A percentile compares a stretch with the other conserved stretches of the same genome.
phyloP scores from a whole-genome alignment of 305 asterid genomes.

The Stenogyne calaminthoides region DNA sequence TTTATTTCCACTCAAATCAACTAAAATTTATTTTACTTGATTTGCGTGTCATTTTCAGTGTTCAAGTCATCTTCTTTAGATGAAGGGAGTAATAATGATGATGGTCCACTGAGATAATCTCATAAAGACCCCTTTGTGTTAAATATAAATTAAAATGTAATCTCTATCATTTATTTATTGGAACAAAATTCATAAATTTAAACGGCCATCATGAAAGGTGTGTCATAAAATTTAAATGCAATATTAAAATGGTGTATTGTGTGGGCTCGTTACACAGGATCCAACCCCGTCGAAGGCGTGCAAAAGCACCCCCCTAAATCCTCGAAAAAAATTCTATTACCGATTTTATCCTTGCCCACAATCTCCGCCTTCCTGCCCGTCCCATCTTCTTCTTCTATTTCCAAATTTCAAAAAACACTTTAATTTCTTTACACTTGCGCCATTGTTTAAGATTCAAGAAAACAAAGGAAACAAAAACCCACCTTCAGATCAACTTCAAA shows the following conservation, averaged over 20 bases:
- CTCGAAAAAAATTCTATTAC: conserved; percentile 15
- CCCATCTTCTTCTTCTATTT: conserved; percentile 5
- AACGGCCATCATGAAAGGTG: background rate
- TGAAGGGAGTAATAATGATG: no score
- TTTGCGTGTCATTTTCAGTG: no score
- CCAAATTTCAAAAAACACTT: background rate
- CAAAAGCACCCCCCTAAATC: conserved; percentile 26
- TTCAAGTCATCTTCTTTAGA: no score
- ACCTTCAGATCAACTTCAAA: conserved; percentile 10
- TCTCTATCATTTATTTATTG: no score
- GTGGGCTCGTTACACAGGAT: conserved; percentile 20
- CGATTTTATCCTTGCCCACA: conserved; percentile 29
- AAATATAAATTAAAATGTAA: no score
- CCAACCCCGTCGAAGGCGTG: conserved; percentile 5
- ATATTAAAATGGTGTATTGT: background rate
- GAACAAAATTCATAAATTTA: background rate
- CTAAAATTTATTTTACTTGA: no score
- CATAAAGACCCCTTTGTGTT: no score
- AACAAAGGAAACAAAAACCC: background rate
- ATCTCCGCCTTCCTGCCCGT: conserved; percentile 37
- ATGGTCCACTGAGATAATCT: no score
- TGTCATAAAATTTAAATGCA: background rate
- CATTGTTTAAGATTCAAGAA: conserved; percentile 29
- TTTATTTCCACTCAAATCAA: no score
- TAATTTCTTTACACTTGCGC: conserved; percentile 18